Conservation (phyloP, 768 basidiomycete genomes). For the Brasilioporus rufonigricans region DNA sequence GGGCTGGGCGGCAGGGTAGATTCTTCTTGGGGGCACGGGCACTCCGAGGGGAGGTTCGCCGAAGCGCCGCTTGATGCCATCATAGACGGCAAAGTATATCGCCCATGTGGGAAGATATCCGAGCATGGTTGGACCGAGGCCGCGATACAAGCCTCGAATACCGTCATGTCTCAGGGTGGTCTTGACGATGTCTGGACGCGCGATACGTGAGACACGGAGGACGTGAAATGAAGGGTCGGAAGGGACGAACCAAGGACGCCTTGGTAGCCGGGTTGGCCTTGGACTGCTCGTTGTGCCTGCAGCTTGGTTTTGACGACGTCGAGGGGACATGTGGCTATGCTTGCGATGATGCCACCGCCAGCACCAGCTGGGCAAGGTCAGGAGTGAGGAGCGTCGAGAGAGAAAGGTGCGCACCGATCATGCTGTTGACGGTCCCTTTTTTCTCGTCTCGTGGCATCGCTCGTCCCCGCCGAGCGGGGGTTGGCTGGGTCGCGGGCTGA, state of each 20-base stretch:
- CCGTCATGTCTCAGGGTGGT: slow-evolving; percentile 66
- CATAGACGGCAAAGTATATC: slow-evolving; percentile 97
- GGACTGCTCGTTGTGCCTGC: slow-evolving; percentile 83
- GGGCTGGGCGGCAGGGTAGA: slow-evolving; percentile 80
- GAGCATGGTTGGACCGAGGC: slow-evolving; percentile 93
- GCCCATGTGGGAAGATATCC: slow-evolving; percentile 99
- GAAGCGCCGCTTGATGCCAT: slow-evolving; percentile 85
- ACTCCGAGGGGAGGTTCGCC: slow-evolving; percentile 60
- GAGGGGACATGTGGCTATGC: slow-evolving; percentile 92
- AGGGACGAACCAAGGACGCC: slow-evolving; percentile 65
- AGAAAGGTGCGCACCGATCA: slow-evolving; percentile 59
- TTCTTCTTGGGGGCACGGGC: slow-evolving; percentile 37
- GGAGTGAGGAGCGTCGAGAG: background rate
- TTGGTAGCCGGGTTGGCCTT: slow-evolving; percentile 70
- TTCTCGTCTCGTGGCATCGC: slow-evolving; percentile 58
- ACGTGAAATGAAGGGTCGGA: slow-evolving; percentile 1
- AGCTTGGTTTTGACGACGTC: slow-evolving; percentile 98
- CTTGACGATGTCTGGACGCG: slow-evolving; percentile 47
- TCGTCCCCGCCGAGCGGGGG: slow-evolving; percentile 61
- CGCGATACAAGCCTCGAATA: slow-evolving; percentile 88
- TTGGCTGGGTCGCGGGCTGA: slow-evolving; percentile 3
- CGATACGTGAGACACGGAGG: background rate
- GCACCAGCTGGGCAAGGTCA: slow-evolving; percentile 68
- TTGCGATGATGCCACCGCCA: slow-evolving; percentile 89
- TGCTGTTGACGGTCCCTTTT: slow-evolving; percentile 75